Percentiles rank a stretch among this genome's conserved stretches.
Evolutionary conservation across 2,329 filamentous ascomycete species (phyloP).

Genomic region (Xylariales sp.): DNA sequence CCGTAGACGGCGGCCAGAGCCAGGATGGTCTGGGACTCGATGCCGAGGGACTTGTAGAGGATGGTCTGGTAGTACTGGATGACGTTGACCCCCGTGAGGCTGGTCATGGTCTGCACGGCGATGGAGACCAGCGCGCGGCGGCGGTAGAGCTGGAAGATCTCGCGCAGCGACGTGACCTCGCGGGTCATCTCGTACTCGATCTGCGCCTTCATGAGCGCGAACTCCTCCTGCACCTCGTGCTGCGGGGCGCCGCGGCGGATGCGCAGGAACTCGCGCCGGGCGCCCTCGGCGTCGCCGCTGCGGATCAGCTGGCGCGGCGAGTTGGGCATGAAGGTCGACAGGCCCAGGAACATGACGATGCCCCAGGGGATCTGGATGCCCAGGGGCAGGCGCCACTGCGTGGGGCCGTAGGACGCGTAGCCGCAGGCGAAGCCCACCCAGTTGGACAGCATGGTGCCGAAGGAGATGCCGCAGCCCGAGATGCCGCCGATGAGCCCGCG

Average conservation of each 20-base stretch:
- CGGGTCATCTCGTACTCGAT: slow-evolving; percentile 54
- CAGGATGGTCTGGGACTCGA: slow-evolving; percentile 43
- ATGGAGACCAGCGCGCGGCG: slow-evolving; percentile 49
- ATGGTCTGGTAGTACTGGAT: slow-evolving; percentile 48
- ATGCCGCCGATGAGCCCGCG: slow-evolving; percentile 51
- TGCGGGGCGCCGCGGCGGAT: slow-evolving; percentile 41
- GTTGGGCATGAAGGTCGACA: slow-evolving; percentile 52
- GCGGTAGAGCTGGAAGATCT: slow-evolving; percentile 48
- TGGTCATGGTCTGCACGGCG: slow-evolving; percentile 54
- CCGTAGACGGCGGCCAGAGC: slow-evolving; percentile 51
- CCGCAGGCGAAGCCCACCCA: slow-evolving; percentile 54
- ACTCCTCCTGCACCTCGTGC: slow-evolving; percentile 44
- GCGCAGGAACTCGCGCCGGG: slow-evolving; percentile 40
- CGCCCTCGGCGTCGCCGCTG: slow-evolving; percentile 41
- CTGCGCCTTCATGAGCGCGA: slow-evolving; percentile 47
- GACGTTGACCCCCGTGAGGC: slow-evolving; percentile 52
- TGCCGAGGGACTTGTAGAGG: slow-evolving; percentile 50
- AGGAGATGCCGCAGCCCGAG: slow-evolving; percentile 49
- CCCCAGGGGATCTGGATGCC: slow-evolving; percentile 53
- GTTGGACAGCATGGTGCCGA: slow-evolving; percentile 52
- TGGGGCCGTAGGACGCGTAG: slow-evolving; percentile 45
- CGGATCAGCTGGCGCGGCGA: slow-evolving; percentile 50
- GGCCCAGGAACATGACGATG: slow-evolving; percentile 47
- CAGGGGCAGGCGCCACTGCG: slow-evolving; percentile 52
- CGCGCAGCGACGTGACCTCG: slow-evolving; percentile 45